A percentile compares a stretch with the other conserved stretches of the same genome.
phyloP scores from a whole-genome alignment of 2,329 filamentous ascomycete genomes.

The Verticillium longisporum region DNA sequence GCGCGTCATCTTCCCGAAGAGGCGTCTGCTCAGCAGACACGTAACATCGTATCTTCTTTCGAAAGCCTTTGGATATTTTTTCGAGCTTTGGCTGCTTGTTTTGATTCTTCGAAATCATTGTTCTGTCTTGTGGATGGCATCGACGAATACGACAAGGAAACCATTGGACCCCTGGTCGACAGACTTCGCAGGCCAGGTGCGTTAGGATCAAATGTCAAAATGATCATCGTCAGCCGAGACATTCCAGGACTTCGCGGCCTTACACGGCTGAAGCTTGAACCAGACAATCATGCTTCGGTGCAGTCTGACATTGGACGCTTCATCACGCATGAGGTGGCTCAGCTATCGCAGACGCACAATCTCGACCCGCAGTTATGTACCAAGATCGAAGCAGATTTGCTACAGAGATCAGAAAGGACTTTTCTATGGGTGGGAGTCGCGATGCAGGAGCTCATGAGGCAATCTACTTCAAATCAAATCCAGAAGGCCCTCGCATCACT shows the following conservation, averaged over 20 bases:
- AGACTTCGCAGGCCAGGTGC: neutral
- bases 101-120: neutral
- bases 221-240: neutral
- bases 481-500: neutral
- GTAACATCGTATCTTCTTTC: neutral
- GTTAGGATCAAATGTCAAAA: neutral
- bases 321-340: neutral
- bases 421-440: neutral
- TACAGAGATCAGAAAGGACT: neutral
- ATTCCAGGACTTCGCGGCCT: neutral
- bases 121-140: neutral
- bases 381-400: neutral
- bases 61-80: neutral
- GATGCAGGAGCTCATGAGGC: neutral
- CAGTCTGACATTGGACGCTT: neutral
- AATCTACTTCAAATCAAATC: neutral
- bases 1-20: neutral
- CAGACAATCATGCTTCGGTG: neutral
- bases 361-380: neutral
- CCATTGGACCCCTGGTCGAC: neutral
- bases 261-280: neutral
- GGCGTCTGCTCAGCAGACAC: neutral
- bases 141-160: neutral
- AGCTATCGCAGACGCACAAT: neutral
- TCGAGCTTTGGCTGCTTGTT: neutral